Base-by-base conservation (phyloP, 2,329 filamentous ascomycete species). In the Ceratocystis eucalypticola region DNA sequence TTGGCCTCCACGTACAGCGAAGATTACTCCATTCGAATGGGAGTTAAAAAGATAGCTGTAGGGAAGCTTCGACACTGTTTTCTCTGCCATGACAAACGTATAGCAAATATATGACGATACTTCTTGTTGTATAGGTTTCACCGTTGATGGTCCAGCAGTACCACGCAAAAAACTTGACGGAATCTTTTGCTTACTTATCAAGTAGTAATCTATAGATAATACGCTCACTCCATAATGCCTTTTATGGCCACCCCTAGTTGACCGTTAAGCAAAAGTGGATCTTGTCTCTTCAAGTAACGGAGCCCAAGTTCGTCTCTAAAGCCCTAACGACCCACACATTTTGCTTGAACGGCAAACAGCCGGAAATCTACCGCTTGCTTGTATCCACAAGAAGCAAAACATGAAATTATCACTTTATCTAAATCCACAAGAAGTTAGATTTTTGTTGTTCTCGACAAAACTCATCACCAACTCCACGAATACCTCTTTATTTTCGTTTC, bases 1-100 rank as follows among this genome's bases (percentile, higher is more conserved):
- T 71, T 81, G 83, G 61, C 86, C 82, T 15, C 89, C 90, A 68
- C 86, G 85, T 30, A 89, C 88, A 46, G 88, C 88, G 70, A 95
- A 80, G 20, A 96, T 75, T 22, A 88, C 75, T 70, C 80, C 74
- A 59, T 81, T 81, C 68, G 77, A 76, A 45, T 75, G 79, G 69
- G 80, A 78, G 45, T 73, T 74, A 62, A 77, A 77, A 61, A 90
- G 75, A 70, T 84, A 82, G 71, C 88, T 87, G 71, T 88, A 88
- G n/a, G 87, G 86, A 67, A 82, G 73, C 69, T 76, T 76, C 76
- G 80, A 79, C n/a, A 70, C 73, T 45, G 25, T 62, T 41, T 48
- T 33, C 55, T 63, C 55, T 53, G 57, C 64, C 65, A 61, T 65
- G 62, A n/a, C 17, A 46, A 37, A 37, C 15, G 46, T 20, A 25